Base-by-base conservation (phyloP, 176 grass and related monocot genomes). In the Saccharum spontaneum region DNA sequence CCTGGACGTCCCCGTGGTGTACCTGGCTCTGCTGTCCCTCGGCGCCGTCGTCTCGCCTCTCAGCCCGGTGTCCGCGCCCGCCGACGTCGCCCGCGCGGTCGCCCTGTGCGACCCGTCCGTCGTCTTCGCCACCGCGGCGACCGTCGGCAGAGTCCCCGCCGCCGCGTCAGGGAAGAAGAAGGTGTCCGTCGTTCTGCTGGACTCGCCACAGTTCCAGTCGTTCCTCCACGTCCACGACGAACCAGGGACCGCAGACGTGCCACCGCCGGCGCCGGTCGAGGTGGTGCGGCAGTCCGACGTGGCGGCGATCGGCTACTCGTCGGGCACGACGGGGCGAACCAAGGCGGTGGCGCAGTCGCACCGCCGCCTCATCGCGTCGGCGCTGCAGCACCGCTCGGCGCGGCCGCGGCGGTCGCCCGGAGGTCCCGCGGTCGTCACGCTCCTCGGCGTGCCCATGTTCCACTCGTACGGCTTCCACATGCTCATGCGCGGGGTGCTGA, bases 311-410 rank as follows among this genome's bases (percentile, higher is more conserved):
- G 1, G 31, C 30, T 76, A 37, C 73, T 76, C 49, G 49, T 76
- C 73, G 30, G 73, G 73, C 10, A 76, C 73, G 48, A 76, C 73
- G 8, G 73, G 73, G 31, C 48, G 73, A 9, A 76, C 49, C 2
- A 76, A 76, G 48, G 73, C 73, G 10, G 73, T 76, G 73, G 73
- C 73, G 49, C 73, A 76, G 38, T 22, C 73, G 9, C 73, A 76
- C 73, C 31, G 73, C 4, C 73, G 73, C 11, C 15, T 76, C 49
- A 76, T 76, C 73, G 30, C 30, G 48, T 76, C 73, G 4, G 8
- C 49, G 28, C 8, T 76, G 38, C 49, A 76, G 49, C 1, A 37
- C 28, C 16, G 4, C 9, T 1, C 73, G 17, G 2, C 73, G 17
- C 28, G 4, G 48, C 28, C 73, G 16, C 73, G 45, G 18, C 3